Evolutionary conservation across 768 basidiomycete genomes (phyloP), one percentile per base, ranked within the genome.

Genomic region (Wakefieldia striispora): DNA sequence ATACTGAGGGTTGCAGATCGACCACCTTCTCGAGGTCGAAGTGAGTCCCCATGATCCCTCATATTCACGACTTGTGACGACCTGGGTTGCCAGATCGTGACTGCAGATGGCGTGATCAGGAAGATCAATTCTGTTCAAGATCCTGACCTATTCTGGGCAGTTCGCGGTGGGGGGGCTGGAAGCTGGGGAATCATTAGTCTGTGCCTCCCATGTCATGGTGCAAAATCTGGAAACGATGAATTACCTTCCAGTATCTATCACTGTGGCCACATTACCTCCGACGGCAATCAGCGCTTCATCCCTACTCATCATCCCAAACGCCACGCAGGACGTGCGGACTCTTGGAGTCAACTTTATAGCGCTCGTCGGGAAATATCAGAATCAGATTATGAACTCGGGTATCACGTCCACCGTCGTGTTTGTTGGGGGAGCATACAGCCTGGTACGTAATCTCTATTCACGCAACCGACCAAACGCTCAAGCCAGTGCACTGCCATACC

Each of bases 131-230:
- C 62, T 3, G 65, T 67, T 49, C 65, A 70, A 35, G 68, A 80
- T 55, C 9, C 65, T 3, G 76, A 81, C 49, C 66, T 82, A 6
- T 81, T 79, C 61, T 81, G 77, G 75, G 81, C 80, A 2, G 56
- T 80, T 19, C 67, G 78, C 23, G 80, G 79, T 6, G 77, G 75
- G 0, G 80, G 80, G 0, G 77, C 75, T 0, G 75, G 77, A n/a
- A 79, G 73, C 11, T 81, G 66, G 55, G 79, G 75, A 10, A 66
- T 81, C 26, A 62, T 80, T 39, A 70, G 61, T 62, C 36, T 16
- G 61, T 61, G 33, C 35, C n/a, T 29, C 11, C 29, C 11, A 13
- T 12, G 12, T 12, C 29, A 29, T 12, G 29, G 3, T 29, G 12
- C 10, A 27, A 2, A 29, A 29, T 29, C 12, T 29, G 10, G 10